Conservation (phyloP, 75 land plant genomes). For the Larix kaempferi region DNA sequence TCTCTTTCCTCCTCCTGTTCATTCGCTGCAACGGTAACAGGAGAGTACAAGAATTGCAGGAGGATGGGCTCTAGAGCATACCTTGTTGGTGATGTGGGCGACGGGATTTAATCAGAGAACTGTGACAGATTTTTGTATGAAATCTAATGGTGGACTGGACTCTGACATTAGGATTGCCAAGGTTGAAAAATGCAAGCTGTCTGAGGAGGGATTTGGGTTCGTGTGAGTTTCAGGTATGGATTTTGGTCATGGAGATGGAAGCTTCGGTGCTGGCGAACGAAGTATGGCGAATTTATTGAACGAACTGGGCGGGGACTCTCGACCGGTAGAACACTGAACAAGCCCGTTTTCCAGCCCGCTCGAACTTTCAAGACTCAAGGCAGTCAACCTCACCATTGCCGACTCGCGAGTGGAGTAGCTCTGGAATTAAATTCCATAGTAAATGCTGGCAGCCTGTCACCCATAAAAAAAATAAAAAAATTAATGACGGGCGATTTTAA, state of each 20-base stretch:
- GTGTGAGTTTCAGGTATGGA: slow-evolving; percentile 8
- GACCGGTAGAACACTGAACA: too few species aligned
- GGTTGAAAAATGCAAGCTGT: background rate
- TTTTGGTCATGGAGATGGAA: slow-evolving; percentile 6
- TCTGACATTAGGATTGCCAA: background rate
- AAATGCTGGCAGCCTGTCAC: too few species aligned
- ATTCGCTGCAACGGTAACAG: background rate
- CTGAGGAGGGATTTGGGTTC: background rate
- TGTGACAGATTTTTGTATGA: background rate
- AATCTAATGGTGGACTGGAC: slow-evolving; percentile 9
- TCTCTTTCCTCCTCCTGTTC: background rate
- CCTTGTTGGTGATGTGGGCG: too few species aligned
- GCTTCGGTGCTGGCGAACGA: background rate
- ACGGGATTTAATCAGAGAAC: too few species aligned
- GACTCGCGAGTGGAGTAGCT: too few species aligned
- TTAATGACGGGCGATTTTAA: too few species aligned
- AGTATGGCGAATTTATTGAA: slow-evolving; percentile 6
- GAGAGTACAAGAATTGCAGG: slow-evolving; percentile 11
- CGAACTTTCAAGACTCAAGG: too few species aligned
- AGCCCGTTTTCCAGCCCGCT: too few species aligned
- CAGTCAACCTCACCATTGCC: too few species aligned
- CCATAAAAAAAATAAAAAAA: too few species aligned
- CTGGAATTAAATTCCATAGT: too few species aligned
- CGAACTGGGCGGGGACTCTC: too few species aligned
- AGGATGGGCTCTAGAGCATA: background rate